Evolutionary conservation across 2,329 filamentous ascomycete species (phyloP).

Genomic region (Pseudophaeomoniella oleicola): DNA sequence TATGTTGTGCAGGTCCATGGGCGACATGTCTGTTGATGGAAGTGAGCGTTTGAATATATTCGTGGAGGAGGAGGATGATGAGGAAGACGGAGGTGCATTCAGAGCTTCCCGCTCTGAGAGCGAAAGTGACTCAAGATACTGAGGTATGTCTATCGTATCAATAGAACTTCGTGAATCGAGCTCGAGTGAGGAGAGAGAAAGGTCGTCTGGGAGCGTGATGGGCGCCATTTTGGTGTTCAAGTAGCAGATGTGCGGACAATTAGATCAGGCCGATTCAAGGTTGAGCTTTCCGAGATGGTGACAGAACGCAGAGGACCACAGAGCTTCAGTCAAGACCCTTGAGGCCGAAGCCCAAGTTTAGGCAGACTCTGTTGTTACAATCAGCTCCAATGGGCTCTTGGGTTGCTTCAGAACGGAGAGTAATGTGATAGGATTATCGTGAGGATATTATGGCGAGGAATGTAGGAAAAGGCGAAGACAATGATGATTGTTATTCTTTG

Average conservation of each 20-base stretch:
- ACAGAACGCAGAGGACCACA: background rate
- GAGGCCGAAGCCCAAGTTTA: background rate
- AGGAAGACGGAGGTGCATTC: constrained; percentile 1
- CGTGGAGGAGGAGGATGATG: constrained; percentile 4
- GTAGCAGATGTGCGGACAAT: no score
- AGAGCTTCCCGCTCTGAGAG: constrained; percentile 4
- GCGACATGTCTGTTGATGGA: constrained; percentile 5
- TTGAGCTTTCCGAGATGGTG: no score
- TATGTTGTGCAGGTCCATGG: constrained; percentile 14
- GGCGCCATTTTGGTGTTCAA: constrained; percentile 1
- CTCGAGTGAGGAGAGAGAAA: constrained; percentile 12
- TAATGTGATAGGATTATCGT: no score
- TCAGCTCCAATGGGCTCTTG: no score
- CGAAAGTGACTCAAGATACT: constrained; percentile 2
- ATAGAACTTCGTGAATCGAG: constrained; percentile 9
- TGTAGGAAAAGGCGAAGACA: background rate
- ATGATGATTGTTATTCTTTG: no score
- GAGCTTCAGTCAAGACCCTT: background rate
- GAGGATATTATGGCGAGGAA: background rate
- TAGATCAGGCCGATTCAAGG: no score
- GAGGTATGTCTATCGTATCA: constrained; percentile 1
- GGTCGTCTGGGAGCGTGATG: constrained; percentile 4
- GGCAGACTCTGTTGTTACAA: no score
- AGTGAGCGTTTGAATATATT: constrained; percentile 3
- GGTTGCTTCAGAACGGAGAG: no score